Conservation (phyloP, 75 land plant genomes). For the Selaginella moellendorffii region DNA sequence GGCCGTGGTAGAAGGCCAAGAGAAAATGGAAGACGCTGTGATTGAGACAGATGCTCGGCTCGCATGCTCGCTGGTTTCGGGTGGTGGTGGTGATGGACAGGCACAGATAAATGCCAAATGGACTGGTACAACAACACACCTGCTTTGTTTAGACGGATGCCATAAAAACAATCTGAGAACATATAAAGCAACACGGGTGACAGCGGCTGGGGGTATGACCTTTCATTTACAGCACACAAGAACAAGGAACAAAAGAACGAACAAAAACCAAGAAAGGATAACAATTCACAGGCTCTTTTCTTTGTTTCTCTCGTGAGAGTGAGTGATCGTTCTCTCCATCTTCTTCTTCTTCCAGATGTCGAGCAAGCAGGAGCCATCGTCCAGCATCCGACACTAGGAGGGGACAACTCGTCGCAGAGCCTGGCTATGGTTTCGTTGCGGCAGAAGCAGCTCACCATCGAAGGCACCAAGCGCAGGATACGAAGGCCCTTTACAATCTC, state of each 20-base stretch:
- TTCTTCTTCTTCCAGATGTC: neutral
- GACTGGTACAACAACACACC: neutral
- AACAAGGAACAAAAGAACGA: too few relatives aligned
- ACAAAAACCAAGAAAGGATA: too few relatives aligned
- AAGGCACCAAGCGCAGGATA: slow-evolving; percentile 7
- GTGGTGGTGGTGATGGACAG: neutral
- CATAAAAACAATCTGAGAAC: neutral
- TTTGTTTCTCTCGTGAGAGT: neutral
- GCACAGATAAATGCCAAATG: neutral
- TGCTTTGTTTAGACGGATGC: neutral
- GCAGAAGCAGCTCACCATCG: slow-evolving; percentile 5
- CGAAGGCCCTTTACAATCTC: neutral
- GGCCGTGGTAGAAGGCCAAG: neutral
- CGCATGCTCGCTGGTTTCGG: too few relatives aligned
- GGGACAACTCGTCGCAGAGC: neutral
- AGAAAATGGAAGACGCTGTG: neutral
- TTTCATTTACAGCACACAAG: too few relatives aligned
- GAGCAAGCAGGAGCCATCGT: neutral
- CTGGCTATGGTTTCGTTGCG: slow-evolving; percentile 1
- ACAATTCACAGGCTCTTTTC: too few relatives aligned
- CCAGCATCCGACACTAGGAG: neutral
- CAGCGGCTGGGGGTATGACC: neutral
- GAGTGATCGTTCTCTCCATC: neutral
- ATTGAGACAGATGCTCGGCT: neutral
- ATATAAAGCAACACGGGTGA: neutral